phyloP scores from a whole-genome alignment of 2,329 filamentous ascomycete species.

The Septoria petroselini region DNA sequence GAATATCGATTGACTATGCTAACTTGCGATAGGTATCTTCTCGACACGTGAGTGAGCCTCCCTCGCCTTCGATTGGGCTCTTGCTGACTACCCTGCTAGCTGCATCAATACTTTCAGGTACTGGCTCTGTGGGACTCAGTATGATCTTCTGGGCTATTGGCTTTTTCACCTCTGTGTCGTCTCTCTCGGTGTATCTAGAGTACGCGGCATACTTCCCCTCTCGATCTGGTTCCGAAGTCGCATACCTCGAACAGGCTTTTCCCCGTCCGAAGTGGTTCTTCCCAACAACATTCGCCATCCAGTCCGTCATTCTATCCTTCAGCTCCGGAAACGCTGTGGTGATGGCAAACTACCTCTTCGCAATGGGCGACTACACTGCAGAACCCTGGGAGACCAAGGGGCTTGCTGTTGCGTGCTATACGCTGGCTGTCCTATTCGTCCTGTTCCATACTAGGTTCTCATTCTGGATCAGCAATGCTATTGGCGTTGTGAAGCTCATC shows the following conservation, averaged over 20 bases:
- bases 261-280: slow-evolving; percentile 63
- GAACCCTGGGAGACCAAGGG: slow-evolving; percentile 65
- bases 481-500: slow-evolving; percentile 59
- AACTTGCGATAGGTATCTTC: slow-evolving; percentile 22
- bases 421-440: slow-evolving; percentile 47
- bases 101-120: slow-evolving; percentile 55
- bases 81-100: slow-evolving; percentile 29
- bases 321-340: slow-evolving; percentile 63
- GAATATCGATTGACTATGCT: background rate
- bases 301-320: slow-evolving; percentile 62
- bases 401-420: slow-evolving; percentile 63
- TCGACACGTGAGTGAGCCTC: slow-evolving; percentile 48
- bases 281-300: slow-evolving; percentile 62
- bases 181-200: slow-evolving; percentile 61
- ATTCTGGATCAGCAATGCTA: slow-evolving; percentile 54
- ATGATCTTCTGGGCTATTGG: slow-evolving; percentile 65
- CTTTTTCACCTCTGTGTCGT: slow-evolving; percentile 55
- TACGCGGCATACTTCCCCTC: slow-evolving; percentile 64
- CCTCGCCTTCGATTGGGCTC: too few species aligned
- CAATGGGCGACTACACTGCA: slow-evolving; percentile 51
- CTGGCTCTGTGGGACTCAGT: slow-evolving; percentile 61
- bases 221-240: slow-evolving; percentile 63
- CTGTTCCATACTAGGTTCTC: slow-evolving; percentile 58
- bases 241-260: slow-evolving; percentile 66
- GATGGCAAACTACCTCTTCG: slow-evolving; percentile 60